Percentiles rank a stretch among this genome's conserved stretches.
Evolutionary conservation across 2,329 filamentous ascomycete species (phyloP).

Genomic region (Curvularia hawaiiensis): DNA sequence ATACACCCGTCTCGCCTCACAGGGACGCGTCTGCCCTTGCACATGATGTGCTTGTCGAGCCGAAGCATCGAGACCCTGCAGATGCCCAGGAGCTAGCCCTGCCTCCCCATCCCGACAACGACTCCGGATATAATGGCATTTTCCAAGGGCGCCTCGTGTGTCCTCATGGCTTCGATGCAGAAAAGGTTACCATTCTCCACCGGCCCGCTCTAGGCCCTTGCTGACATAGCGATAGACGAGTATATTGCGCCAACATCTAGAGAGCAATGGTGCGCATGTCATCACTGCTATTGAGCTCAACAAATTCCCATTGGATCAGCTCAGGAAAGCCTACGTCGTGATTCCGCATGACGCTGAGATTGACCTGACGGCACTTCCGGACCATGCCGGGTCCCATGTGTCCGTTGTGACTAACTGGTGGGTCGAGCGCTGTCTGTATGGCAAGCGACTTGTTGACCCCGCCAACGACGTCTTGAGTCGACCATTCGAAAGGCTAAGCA

Average conservation of each 20-base stretch:
- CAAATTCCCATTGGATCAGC: conserved; percentile 30
- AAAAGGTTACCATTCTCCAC: conserved; percentile 42
- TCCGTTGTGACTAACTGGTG: conserved; percentile 83
- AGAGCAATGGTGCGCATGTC: conserved; percentile 44
- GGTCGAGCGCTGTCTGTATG: conserved; percentile 85
- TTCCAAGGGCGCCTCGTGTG: conserved; percentile 52
- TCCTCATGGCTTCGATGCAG: conserved; percentile 51
- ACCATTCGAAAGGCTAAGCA: conserved; percentile 74
- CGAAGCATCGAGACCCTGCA: conserved; percentile 27
- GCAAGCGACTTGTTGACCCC: conserved; percentile 73
- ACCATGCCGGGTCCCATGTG: conserved; percentile 39
- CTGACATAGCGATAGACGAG: conserved; percentile 38
- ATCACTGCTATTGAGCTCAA: conserved; percentile 35
- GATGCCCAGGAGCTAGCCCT: conserved; percentile 9
- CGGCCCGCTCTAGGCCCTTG: conserved; percentile 9
- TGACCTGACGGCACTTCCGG: conserved; percentile 43
- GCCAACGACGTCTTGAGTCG: conserved; percentile 73
- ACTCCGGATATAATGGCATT: conserved; percentile 50
- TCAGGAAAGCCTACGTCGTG: conserved; percentile 47
- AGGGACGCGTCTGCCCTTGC: conserved; percentile 9
- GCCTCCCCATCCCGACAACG: conserved; percentile 30
- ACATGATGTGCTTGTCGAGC: conserved; percentile 16
- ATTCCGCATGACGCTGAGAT: conserved; percentile 52
- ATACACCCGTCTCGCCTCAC: conserved; percentile 12
- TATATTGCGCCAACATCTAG: conserved; percentile 41